Evolutionary conservation across 2,329 filamentous ascomycete genomes (phyloP), one percentile per base, ranked within the genome.

Genomic region (Arthroderma sp.): DNA sequence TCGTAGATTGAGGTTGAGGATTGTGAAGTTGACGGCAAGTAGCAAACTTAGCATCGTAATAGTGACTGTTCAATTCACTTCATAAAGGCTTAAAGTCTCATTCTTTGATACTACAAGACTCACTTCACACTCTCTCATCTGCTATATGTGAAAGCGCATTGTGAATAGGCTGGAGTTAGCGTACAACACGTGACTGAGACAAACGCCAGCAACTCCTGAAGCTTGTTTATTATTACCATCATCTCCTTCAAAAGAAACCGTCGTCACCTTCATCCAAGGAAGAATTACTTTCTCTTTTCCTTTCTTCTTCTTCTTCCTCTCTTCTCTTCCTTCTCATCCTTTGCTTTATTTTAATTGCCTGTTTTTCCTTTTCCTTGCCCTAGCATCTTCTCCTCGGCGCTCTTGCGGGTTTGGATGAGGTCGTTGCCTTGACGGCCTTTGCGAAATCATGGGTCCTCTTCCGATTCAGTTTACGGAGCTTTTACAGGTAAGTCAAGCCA

Each of bases 381-480:
- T 48, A 44, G 51, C 51, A 48, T 50, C 55, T 58, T 55, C 62
- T 57, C 53, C 56, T 55, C 53, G 61, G 39, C 57, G 49, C 32
- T 27, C 40, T 40, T 44, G 40, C 37, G 34, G 41, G 29, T 32
- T 60, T 59, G 62, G 57, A 63, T 65, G 57, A 64, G 62, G 63
- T 63, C 61, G 59, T 60, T 49, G 46, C 42, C 46, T 55, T 43
- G 57, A 53, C 61, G 59, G 59, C 63, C 58, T 58, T 61, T 49
- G 27, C 56, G 60, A 64, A 66, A 68, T 61, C 64, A 71, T 71
- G 68, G 68, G 67, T 60, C 77, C 80, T 68, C 74, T 93, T 62
- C 86, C 85, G 61, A 94, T 94, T 71, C 87, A 86, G 74, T 93
- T 94, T 69, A 83, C 83, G 65, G 87, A 94, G 80, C 78, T 89